These are phyloP conservation scores for Fusarium secorum DNA, from an alignment of 2,329 filamentous ascomycete genomes.

Conservation along the genomic window DNA sequence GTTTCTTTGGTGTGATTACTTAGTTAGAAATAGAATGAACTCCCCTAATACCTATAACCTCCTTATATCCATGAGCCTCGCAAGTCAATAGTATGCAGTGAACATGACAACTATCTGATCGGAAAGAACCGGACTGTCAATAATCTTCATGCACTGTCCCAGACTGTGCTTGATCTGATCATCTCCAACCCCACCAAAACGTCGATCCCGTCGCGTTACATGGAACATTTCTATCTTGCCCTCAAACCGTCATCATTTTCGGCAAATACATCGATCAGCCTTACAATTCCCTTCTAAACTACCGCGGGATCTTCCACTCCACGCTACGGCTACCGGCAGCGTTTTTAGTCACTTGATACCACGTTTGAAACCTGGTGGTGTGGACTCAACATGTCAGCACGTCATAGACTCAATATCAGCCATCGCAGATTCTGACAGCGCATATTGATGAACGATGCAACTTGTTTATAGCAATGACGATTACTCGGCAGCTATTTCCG, in stretches of 20 bases:
- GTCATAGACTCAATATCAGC: conserved; percentile 10
- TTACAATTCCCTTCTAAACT: not conserved
- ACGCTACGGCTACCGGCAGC: conserved; percentile 13
- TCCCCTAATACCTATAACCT: not conserved
- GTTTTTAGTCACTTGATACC: not conserved
- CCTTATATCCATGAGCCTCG: too few species aligned
- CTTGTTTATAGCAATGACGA: not conserved
- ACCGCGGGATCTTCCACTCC: not conserved
- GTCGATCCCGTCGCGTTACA: not conserved
- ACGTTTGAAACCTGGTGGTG: not conserved
- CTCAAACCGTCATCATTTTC: not conserved
- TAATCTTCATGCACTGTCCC: not conserved
- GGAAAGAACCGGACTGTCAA: not conserved
- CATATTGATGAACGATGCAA: not conserved
- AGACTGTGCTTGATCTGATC: not conserved
- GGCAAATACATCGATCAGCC: not conserved
- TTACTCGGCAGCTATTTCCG: conserved; percentile 17
- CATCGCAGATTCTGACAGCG: not conserved
- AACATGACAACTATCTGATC: not conserved
- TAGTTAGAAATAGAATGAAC: not conserved
- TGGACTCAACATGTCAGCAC: not conserved
- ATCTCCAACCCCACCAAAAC: not conserved
- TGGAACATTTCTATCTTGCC: not conserved
- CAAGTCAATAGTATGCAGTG: accelerated
- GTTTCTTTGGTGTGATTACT: not conserved